A percentile compares a stretch with the other conserved stretches of the same genome.
Conservation (phyloP, 345 rosid genomes). For the Arabidopsis arenosa region DNA sequence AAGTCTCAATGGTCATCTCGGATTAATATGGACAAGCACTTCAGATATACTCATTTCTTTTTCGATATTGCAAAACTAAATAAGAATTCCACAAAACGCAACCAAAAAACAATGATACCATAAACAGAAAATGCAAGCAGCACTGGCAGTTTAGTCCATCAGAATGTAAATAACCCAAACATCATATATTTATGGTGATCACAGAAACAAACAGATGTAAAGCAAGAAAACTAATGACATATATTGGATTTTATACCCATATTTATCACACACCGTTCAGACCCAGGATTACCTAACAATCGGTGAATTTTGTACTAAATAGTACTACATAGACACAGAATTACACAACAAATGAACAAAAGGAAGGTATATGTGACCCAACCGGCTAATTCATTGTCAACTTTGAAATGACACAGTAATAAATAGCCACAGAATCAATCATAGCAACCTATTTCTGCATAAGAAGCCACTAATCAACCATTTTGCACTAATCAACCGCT, state of each 20-base stretch:
- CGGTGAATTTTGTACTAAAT: neutral
- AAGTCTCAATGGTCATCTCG: neutral
- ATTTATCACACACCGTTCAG: conserved; percentile 16
- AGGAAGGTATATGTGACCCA: neutral
- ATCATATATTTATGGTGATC: neutral
- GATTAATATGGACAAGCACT: conserved; percentile 4
- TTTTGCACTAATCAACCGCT: too few relatives aligned
- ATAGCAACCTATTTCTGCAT: neutral
- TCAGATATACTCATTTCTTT: conserved; percentile 3
- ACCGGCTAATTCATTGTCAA: neutral
- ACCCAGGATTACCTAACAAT: neutral
- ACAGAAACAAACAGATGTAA: neutral
- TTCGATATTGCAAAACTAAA: neutral
- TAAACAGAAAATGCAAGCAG: conserved; percentile 1
- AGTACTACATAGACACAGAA: neutral
- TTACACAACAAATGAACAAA: neutral
- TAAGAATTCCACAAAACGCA: neutral
- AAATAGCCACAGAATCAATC: neutral
- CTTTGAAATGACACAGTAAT: neutral
- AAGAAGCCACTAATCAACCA: neutral
- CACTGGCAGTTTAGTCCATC: conserved; percentile 6
- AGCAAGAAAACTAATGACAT: conserved; percentile 14
- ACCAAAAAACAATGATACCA: conserved; percentile 22
- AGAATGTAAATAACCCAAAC: neutral
- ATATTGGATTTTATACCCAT: neutral